A percentile compares a stretch with the other conserved stretches of the same genome.
Conservation (phyloP, 345 rosid species). For the Aurinia saxatilis region DNA sequence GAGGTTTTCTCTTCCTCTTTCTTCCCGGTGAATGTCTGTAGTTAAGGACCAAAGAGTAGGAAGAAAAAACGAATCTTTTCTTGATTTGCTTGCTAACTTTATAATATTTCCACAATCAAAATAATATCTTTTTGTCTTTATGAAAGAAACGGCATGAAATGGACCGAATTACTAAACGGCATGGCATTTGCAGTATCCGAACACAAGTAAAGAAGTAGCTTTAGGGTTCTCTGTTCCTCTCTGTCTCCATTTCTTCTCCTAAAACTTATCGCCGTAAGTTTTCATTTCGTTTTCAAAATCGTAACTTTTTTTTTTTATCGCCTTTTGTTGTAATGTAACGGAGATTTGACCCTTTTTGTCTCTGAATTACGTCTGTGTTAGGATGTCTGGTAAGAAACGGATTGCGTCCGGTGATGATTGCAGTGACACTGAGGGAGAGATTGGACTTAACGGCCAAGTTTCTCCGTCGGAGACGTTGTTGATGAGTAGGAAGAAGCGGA, state of each 20-base stretch:
- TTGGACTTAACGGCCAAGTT: no score
- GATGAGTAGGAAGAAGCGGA: not conserved
- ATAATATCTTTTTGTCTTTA: no score
- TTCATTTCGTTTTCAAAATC: no score
- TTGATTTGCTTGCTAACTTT: no score
- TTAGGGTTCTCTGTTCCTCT: no score
- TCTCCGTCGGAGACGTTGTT: no score
- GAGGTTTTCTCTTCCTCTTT: not conserved
- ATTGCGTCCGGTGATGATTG: not conserved
- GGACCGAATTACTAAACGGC: not conserved
- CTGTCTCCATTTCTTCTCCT: no score
- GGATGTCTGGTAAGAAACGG: not conserved
- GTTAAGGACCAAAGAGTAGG: not conserved
- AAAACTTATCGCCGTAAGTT: no score
- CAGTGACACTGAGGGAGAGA: not conserved
- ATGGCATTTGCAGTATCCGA: not conserved
- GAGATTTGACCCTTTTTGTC: not conserved
- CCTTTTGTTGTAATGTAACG: no score
- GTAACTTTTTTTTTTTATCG: no score
- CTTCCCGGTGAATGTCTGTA: not conserved
- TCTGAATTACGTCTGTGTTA: not conserved
- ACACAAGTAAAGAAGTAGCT: no score
- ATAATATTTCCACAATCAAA: no score
- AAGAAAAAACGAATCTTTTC: not conserved
- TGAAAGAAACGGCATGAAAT: conserved; percentile 2